Conservation (phyloP, 2,329 filamentous ascomycete genomes). For the Cladosporium sp. region DNA sequence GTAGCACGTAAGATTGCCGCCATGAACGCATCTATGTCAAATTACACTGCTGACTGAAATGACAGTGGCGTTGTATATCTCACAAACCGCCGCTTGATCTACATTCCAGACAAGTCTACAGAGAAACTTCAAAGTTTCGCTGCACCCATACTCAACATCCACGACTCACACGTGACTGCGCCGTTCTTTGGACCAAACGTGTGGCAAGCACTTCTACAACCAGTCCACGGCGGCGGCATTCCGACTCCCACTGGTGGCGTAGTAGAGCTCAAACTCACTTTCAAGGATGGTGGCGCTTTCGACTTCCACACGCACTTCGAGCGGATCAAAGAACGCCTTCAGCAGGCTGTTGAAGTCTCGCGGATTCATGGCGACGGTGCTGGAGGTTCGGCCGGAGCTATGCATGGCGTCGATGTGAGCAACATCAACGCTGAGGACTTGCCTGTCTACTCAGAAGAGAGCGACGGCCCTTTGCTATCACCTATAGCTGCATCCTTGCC, state of each 20-base stretch:
- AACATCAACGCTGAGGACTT: conserved; percentile 81
- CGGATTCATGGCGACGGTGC: conserved; percentile 40
- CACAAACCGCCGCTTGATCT: conserved; percentile 68
- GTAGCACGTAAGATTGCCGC: conserved; percentile 16
- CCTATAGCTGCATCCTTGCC: conserved; percentile 36
- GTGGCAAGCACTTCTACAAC: conserved; percentile 79
- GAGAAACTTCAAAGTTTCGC: conserved; percentile 80
- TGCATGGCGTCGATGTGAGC: conserved; percentile 57
- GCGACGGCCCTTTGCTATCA: conserved; percentile 40
- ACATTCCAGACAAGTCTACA: conserved; percentile 73
- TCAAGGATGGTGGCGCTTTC: conserved; percentile 93
- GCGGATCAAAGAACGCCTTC: conserved; percentile 77
- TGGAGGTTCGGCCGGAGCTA: conserved; percentile 37
- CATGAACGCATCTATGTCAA: not conserved
- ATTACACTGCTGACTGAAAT: conserved; percentile 11
- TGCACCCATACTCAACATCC: conserved; percentile 80
- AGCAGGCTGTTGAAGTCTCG: conserved; percentile 76
- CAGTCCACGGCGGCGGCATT: conserved; percentile 81
- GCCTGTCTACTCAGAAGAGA: conserved; percentile 76
- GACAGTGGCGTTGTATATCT: conserved; percentile 31
- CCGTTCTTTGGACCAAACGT: conserved; percentile 93
- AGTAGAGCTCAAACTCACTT: conserved; percentile 81
- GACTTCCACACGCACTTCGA: conserved; percentile 86
- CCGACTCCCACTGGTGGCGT: conserved; percentile 69
- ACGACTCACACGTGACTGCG: conserved; percentile 81